phyloP scores from a whole-genome alignment of 495 filamentous ascomycete genomes.

The Aspergillus ellipticus region DNA sequence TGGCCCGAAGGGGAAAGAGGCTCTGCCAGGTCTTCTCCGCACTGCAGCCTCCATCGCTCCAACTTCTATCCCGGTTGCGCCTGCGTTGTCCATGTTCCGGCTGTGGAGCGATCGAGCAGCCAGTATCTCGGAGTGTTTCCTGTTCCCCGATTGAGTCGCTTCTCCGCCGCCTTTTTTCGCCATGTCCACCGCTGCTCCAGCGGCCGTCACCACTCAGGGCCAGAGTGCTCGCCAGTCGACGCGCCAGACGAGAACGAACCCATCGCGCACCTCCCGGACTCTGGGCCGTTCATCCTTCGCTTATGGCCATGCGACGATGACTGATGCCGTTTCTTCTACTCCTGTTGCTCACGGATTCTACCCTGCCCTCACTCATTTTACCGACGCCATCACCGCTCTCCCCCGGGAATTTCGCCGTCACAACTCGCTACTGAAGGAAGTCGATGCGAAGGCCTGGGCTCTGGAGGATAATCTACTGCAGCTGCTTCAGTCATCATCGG shows the following conservation, averaged over 20 bases:
- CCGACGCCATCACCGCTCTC: slow-evolving; percentile 86
- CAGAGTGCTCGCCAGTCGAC: slow-evolving; percentile 48
- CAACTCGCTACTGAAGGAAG: slow-evolving; percentile 91
- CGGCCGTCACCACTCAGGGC: slow-evolving; percentile 30
- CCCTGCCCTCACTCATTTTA: slow-evolving; percentile 90
- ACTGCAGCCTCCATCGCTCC: slow-evolving; percentile 14
- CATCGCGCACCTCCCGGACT: slow-evolving; percentile 56
- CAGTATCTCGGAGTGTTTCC: slow-evolving; percentile 8
- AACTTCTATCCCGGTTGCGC: background rate
- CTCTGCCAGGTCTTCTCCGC: slow-evolving; percentile 18
- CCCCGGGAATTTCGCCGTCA: slow-evolving; percentile 92
- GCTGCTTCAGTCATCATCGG: slow-evolving; percentile 63
- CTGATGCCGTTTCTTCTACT: slow-evolving; percentile 29
- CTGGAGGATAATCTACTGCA: slow-evolving; percentile 60
- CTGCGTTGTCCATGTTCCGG: slow-evolving; percentile 10
- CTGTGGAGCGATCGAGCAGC: background rate
- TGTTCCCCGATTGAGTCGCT: slow-evolving; percentile 19
- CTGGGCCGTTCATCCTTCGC: slow-evolving; percentile 48
- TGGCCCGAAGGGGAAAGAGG: too few relatives aligned
- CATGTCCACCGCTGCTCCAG: slow-evolving; percentile 31
- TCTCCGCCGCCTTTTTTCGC: slow-evolving; percentile 8
- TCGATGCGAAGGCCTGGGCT: slow-evolving; percentile 79
- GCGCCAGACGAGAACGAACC: slow-evolving; percentile 59
- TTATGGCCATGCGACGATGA: slow-evolving; percentile 35
- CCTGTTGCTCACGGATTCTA: slow-evolving; percentile 64